A percentile compares a stretch with the other conserved stretches of the same genome.
Evolutionary conservation across 148 eudicot species (phyloP).

Genomic region (Chenopodium suecicum): DNA sequence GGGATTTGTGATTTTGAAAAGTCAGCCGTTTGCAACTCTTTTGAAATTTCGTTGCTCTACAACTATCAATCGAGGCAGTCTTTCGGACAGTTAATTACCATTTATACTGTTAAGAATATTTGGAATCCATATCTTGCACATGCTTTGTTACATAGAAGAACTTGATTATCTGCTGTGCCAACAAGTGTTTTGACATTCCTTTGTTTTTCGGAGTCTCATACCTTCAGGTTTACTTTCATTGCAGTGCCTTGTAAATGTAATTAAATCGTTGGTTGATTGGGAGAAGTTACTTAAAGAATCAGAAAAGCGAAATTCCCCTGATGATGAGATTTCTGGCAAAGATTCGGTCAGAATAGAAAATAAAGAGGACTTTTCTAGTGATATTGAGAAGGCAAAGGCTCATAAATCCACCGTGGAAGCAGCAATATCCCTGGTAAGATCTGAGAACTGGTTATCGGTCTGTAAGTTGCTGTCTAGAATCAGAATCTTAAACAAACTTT

Average conservation of each 20-base stretch:
- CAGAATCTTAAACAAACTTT: background rate
- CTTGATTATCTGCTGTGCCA: background rate
- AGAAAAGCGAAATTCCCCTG: constrained; percentile 40
- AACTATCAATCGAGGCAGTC: background rate
- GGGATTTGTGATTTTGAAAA: background rate
- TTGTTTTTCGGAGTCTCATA: constrained; percentile 6
- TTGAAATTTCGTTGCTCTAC: background rate
- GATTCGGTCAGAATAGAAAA: constrained; percentile 44
- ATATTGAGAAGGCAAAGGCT: constrained; percentile 95
- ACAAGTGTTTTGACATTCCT: background rate
- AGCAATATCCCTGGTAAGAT: constrained; percentile 75
- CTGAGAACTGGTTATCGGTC: constrained; percentile 7
- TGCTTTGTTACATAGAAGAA: background rate
- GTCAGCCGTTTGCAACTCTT: background rate
- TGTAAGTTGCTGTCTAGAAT: background rate
- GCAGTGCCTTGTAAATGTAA: constrained; percentile 88
- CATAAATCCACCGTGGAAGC: constrained; percentile 94
- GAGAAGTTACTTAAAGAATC: constrained; percentile 67
- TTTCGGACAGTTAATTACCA: background rate
- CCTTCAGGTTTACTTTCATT: constrained; percentile 27
- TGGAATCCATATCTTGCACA: background rate
- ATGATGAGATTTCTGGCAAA: constrained; percentile 46
- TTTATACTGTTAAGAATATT: background rate
- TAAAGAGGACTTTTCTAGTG: constrained; percentile 54
- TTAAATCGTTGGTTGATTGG: constrained; percentile 94